Evolutionary conservation across 768 basidiomycete species (phyloP), one percentile per base, ranked within the genome.

Genomic region (Dentipellis fragilis): DNA sequence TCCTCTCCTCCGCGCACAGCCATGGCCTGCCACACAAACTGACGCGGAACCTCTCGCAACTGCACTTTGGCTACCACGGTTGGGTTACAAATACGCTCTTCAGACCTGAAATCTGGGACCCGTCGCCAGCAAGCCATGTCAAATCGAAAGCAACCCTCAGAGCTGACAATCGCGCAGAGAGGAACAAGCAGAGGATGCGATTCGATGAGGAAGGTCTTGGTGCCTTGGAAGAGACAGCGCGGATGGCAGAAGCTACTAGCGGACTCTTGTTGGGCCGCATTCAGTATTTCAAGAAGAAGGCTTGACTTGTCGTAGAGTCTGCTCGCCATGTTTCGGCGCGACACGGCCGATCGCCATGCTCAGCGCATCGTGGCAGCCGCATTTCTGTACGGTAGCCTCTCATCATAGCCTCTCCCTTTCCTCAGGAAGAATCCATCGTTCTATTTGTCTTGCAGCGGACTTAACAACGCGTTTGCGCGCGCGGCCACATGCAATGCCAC

Each of bases 11-110:
- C n/a, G 77, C 79, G 3, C 72, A 73, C 56, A 77, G 80, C 36
- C 78, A 84, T 23, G 87, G 87, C 12, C 68, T 85, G 12, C 67
- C 85, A 10, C 83, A 87, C 63, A 70, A 69, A 55, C 61, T 81
- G 6, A 81, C 83, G 6, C 76, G 76, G 16, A 87, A 87, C 61
- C 67, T 85, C 11, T 67, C 68, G 10, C 19, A 17, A 17, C n/a
- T 45, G 5, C 42, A 45, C 14, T 45, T n/a, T 19, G 42, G 42
- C 14, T 45, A 14, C 64, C 59, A 54, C 67, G 63, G 34, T 46
- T 75, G 60, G 50, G 29, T 80, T 80, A 80, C 68, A 73, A 47
- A 69, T 76, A 5, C 68, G 74, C 54, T 57, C 48, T 51, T 46
- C 21, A 51, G 57, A 51, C 34, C 37, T 10, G 34, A 0, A 23